Percentiles rank a stretch among this genome's conserved stretches.
These are phyloP conservation scores for Oropetium thomaeum DNA, from an alignment of 176 grass and related monocot genomes.

Conservation along the genomic window DNA sequence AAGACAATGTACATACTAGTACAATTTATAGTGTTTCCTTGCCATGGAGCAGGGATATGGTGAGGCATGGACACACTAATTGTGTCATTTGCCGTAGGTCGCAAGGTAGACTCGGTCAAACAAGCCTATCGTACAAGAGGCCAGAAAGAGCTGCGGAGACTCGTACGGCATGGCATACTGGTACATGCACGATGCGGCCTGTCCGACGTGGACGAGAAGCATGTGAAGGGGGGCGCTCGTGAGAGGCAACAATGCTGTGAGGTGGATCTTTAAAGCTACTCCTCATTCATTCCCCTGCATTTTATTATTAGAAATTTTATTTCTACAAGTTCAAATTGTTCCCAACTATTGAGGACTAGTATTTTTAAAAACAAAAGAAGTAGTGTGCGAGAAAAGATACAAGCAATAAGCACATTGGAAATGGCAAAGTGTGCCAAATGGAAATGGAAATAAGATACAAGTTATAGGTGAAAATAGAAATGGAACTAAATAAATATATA, in stretches of 20 bases:
- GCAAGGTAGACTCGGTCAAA: slow-evolving; percentile 28
- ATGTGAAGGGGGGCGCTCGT: slow-evolving; percentile 59
- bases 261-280: slow-evolving; percentile 63
- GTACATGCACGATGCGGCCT: not conserved
- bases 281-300: slow-evolving; percentile 22
- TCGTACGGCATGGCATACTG: not conserved
- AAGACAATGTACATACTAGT: not conserved
- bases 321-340: too few species aligned
- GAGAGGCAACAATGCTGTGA: slow-evolving; percentile 75
- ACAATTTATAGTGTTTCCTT: not conserved
- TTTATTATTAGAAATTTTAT: slow-evolving; percentile 23
- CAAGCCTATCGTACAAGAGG: not conserved
- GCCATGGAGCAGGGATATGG: not conserved
- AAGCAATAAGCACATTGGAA: too few species aligned
- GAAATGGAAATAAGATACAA: too few species aligned
- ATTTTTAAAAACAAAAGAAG: too few species aligned
- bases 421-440: too few species aligned
- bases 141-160: not conserved
- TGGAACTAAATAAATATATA: too few species aligned
- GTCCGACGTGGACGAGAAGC: slow-evolving; percentile 57
- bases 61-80: not conserved
- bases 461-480: too few species aligned
- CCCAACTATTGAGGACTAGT: too few species aligned
- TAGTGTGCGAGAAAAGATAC: too few species aligned
- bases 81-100: not conserved